Evolutionary conservation across 148 eudicot species (phyloP).

Genomic region (Beta vulgaris): DNA sequence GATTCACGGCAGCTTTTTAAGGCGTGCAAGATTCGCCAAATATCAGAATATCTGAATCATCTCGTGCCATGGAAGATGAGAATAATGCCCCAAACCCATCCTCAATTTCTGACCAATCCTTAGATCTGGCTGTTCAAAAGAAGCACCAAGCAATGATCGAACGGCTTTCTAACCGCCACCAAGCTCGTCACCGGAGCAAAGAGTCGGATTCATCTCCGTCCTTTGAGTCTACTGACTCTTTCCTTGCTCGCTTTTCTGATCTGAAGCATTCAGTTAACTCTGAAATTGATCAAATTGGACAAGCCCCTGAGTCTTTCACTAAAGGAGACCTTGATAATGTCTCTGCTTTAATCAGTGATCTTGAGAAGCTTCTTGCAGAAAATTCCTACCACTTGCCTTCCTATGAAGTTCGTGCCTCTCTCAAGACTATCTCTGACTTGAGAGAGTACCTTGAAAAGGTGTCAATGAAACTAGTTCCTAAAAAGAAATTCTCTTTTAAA

Average conservation of each 20-base stretch:
- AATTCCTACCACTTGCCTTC: slow-evolving; percentile 71
- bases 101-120: slow-evolving; percentile 2
- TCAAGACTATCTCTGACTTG: slow-evolving; percentile 47
- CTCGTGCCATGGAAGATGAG: slow-evolving; percentile 24
- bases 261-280: slow-evolving; percentile 52
- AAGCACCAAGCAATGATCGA: slow-evolving; percentile 76
- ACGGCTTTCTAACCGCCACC: slow-evolving; percentile 64
- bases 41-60: neutral
- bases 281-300: slow-evolving; percentile 36
- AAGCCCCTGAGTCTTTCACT: slow-evolving; percentile 31
- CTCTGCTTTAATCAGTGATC: slow-evolving; percentile 47
- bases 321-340: slow-evolving; percentile 38
- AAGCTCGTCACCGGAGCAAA: slow-evolving; percentile 33
- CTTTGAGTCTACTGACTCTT: slow-evolving; percentile 55
- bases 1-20: neutral
- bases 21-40: neutral
- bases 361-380: slow-evolving; percentile 69
- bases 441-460: slow-evolving; percentile 55
- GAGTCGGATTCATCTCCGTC: slow-evolving; percentile 34
- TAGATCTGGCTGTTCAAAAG: slow-evolving; percentile 26
- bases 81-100: slow-evolving; percentile 14
- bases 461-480: slow-evolving; percentile 47
- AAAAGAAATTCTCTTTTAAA: slow-evolving; percentile 72
- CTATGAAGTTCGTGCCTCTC: slow-evolving; percentile 70
- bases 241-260: slow-evolving; percentile 51